Evolutionary conservation across 106 monocot species (phyloP).

Genomic region (Cymbidium sinense): DNA sequence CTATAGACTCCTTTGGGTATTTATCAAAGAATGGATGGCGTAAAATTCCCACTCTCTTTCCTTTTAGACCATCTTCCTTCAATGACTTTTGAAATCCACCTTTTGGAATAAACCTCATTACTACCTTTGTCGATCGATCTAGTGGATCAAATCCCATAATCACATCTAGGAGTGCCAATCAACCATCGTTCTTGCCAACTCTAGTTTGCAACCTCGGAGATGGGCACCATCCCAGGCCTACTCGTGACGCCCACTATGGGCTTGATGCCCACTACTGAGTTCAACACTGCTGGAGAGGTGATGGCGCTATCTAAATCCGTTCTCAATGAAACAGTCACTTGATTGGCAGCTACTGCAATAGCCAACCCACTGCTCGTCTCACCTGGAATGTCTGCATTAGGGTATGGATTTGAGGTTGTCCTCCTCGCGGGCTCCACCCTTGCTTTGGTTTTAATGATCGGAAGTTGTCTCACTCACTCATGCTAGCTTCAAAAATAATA

Average conservation of each 20-base stretch:
- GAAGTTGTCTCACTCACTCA: no score
- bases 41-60: slow-evolving; percentile 58
- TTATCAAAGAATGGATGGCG: slow-evolving; percentile 29
- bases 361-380: slow-evolving; percentile 75
- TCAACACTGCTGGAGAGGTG: no score
- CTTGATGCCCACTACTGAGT: no score
- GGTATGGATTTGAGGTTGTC: slow-evolving; percentile 70
- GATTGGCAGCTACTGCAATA: slow-evolving; percentile 68
- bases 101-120: slow-evolving; percentile 35
- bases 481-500: slow-evolving; percentile 44
- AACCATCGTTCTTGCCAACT: slow-evolving; percentile 38
- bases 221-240: no score
- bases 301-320: slow-evolving; percentile 70
- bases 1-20: slow-evolving; percentile 10
- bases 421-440: slow-evolving; percentile 64
- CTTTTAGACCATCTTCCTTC: slow-evolving; percentile 34
- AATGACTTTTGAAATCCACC: slow-evolving; percentile 50
- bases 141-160: slow-evolving; percentile 44
- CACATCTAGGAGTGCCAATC: slow-evolving; percentile 45
- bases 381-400: slow-evolving; percentile 36
- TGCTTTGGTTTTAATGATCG: slow-evolving; percentile 15
- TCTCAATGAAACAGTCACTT: slow-evolving; percentile 54
- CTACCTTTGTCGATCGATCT: slow-evolving; percentile 30
- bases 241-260: no score
- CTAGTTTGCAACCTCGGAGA: background rate